Evolutionary conservation across 495 filamentous ascomycete genomes (phyloP).

Genomic region (Xylaria scruposa): DNA sequence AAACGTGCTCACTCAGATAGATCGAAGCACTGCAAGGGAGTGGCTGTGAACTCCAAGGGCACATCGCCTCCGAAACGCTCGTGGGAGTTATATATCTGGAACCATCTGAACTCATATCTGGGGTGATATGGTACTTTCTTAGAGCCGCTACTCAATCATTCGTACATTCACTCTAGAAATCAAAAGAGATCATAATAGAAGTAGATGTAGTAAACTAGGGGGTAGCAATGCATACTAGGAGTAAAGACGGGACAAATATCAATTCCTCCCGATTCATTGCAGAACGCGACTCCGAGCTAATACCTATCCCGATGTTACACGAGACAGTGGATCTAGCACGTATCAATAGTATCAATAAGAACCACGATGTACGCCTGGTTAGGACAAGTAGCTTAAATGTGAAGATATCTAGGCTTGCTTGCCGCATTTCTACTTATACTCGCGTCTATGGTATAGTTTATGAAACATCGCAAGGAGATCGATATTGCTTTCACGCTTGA

Average conservation of each 20-base stretch:
- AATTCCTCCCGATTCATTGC: too few relatives aligned
- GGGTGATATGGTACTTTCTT: background rate
- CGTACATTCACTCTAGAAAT: background rate
- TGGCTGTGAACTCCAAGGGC: background rate
- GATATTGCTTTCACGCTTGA: background rate
- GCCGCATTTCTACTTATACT: background rate
- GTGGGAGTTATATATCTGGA: background rate
- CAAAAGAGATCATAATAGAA: background rate
- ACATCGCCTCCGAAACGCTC: background rate
- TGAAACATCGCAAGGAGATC: background rate
- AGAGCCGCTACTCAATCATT: background rate
- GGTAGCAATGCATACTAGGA: background rate
- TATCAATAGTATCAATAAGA: background rate
- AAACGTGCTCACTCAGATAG: background rate
- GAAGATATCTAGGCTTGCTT: background rate
- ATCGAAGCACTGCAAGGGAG: background rate
- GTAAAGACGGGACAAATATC: background rate
- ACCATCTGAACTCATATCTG: constrained; percentile 2
- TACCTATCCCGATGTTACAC: background rate
- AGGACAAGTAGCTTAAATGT: background rate
- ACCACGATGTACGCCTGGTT: background rate
- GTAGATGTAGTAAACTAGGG: background rate
- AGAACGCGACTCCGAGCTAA: background rate
- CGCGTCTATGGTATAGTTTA: background rate
- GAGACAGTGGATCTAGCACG: background rate